Evolutionary conservation across 768 basidiomycete species (phyloP).

Genomic region (Rickenella mellea): DNA sequence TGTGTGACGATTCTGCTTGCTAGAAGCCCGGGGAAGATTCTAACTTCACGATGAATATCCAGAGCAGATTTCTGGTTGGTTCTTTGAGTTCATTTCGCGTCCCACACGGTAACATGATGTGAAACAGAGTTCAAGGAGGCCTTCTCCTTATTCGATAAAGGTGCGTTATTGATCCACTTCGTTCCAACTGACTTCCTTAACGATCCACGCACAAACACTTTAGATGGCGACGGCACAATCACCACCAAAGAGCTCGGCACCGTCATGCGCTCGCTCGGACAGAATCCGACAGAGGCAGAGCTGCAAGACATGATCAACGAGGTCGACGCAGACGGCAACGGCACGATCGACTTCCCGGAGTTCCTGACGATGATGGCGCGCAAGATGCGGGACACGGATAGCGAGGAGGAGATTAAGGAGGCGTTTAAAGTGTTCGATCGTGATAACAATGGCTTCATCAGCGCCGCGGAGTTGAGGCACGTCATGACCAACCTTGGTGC

Average conservation of each 20-base stretch:
- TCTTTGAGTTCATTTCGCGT: not conserved
- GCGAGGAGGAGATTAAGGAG: conserved; percentile 91
- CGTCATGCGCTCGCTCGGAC: conserved; percentile 87
- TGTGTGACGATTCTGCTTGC: conserved; percentile 11
- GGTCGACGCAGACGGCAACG: conserved; percentile 83
- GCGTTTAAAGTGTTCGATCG: conserved; percentile 98
- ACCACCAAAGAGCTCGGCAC: conserved; percentile 86
- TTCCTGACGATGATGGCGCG: conserved; percentile 80
- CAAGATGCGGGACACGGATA: conserved; percentile 87
- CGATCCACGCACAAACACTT: no score
- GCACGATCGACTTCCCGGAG: conserved; percentile 79
- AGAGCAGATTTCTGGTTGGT: conserved; percentile 89
- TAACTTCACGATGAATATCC: conserved; percentile 7
- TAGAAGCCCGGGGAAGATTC: conserved; percentile 8
- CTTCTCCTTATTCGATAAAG: conserved; percentile 95
- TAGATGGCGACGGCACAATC: conserved; percentile 91
- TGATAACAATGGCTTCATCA: conserved; percentile 89
- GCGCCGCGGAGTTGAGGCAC: conserved; percentile 73
- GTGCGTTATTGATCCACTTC: conserved; percentile 31
- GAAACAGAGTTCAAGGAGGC: conserved; percentile 98
- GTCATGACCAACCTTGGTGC: conserved; percentile 87
- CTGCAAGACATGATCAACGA: conserved; percentile 95
- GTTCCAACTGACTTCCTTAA: no score
- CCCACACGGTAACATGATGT: conserved; percentile 5
- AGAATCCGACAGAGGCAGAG: conserved; percentile 89